phyloP scores from a whole-genome alignment of 148 eudicot genomes.

The Chenopodium album region DNA sequence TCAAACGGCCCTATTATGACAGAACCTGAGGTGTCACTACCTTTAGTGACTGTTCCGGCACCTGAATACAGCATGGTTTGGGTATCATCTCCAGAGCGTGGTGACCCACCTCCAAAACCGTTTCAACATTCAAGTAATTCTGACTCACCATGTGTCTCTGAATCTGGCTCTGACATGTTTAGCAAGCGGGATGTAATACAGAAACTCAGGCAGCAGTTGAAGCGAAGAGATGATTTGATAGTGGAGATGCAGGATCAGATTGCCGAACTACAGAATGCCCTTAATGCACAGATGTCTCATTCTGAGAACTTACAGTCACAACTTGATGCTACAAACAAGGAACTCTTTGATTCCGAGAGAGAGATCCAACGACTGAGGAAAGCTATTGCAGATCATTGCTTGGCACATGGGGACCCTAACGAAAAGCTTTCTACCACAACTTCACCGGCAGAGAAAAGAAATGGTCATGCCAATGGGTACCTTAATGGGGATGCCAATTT shows the following conservation, averaged over 20 bases:
- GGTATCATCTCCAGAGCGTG: constrained; percentile 85
- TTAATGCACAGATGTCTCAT: constrained; percentile 59
- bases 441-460: constrained; percentile 49
- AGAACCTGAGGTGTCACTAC: constrained; percentile 64
- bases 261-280: constrained; percentile 66
- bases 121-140: constrained; percentile 80
- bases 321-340: constrained; percentile 75
- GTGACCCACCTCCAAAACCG: constrained; percentile 81
- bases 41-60: constrained; percentile 70
- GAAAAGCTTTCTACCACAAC: constrained; percentile 45
- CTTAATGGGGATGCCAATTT: constrained; percentile 44
- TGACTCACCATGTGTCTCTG: constrained; percentile 87
- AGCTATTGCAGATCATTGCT: constrained; percentile 86
- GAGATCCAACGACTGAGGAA: constrained; percentile 90
- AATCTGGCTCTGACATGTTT: constrained; percentile 88
- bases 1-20: constrained; percentile 43
- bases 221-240: constrained; percentile 89
- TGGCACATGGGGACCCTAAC: constrained; percentile 43
- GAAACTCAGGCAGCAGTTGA: constrained; percentile 87
- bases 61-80: constrained; percentile 67
- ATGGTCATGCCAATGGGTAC: constrained; percentile 63
- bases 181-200: constrained; percentile 94
- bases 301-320: constrained; percentile 72
- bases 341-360: constrained; percentile 78
- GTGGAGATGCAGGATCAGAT: constrained; percentile 97